These are phyloP conservation scores for Begonia peltatifolia DNA, from an alignment of 306 rosid genomes.

Conservation along the genomic window DNA sequence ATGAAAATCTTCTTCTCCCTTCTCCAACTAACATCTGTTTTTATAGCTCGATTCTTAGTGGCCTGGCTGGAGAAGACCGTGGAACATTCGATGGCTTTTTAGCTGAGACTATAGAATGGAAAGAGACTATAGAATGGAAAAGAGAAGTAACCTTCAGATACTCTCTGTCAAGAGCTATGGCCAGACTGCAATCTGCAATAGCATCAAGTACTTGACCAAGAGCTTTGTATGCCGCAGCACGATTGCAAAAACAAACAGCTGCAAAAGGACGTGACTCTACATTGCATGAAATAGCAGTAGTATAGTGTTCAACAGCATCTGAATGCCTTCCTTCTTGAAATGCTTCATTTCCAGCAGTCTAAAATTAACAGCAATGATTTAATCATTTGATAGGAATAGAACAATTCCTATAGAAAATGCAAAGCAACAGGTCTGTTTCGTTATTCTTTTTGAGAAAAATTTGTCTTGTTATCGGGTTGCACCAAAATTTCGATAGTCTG, in stretches of 20 bases:
- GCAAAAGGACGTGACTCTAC: conserved; percentile 78
- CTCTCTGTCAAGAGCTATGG: conserved; percentile 90
- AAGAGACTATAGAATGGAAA: conserved; percentile 4
- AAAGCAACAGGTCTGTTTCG: no score
- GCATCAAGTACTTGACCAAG: conserved; percentile 84
- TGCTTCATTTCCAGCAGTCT: conserved; percentile 97
- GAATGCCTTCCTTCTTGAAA: conserved; percentile 70
- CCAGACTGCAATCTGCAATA: conserved; percentile 85
- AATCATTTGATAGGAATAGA: no score
- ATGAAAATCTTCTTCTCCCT: no score
- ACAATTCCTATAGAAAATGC: no score
- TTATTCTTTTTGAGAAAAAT: no score
- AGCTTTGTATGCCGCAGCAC: conserved; percentile 92
- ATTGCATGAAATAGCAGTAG: conserved; percentile 69
- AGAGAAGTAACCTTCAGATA: conserved; percentile 52
- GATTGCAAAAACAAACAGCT: conserved; percentile 91
- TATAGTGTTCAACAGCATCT: conserved; percentile 78
- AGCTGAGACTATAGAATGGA: no score
- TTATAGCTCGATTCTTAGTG: no score
- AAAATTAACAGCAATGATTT: conserved; percentile 12
- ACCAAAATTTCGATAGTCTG: no score
- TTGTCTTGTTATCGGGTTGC: no score
- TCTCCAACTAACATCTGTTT: no score
- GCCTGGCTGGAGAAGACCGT: no score
- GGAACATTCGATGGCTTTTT: no score